Evolutionary conservation across 768 basidiomycete species (phyloP).

Genomic region (Pleurotus eryngii): DNA sequence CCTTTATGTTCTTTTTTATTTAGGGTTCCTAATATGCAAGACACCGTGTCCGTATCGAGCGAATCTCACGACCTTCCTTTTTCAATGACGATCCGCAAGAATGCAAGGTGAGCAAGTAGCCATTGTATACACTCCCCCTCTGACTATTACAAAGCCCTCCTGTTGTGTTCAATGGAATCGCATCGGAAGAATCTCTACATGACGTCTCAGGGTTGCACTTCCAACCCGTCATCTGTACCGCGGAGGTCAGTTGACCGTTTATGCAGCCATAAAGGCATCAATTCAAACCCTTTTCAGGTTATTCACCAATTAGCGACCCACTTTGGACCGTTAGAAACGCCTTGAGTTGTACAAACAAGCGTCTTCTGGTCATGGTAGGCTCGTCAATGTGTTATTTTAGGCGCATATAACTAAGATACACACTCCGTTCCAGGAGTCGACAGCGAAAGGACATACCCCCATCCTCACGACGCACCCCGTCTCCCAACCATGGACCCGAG

Average conservation of each 20-base stretch:
- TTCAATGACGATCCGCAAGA: constrained; percentile 60
- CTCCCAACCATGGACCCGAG: constrained; percentile 50
- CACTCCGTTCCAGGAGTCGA: neutral
- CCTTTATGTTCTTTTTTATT: neutral
- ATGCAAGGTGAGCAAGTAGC: constrained; percentile 41
- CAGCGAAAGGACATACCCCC: constrained; percentile 28
- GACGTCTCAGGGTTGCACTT: constrained; percentile 34
- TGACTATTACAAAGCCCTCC: constrained; percentile 31
- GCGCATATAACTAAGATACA: no score
- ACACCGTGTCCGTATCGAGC: neutral
- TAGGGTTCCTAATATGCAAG: neutral
- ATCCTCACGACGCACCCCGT: constrained; percentile 57
- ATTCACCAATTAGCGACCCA: constrained; percentile 47
- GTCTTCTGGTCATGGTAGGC: constrained; percentile 12
- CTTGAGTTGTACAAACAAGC: constrained; percentile 34
- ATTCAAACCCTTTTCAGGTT: constrained; percentile 32
- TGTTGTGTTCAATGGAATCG: constrained; percentile 55
- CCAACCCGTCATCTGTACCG: constrained; percentile 57
- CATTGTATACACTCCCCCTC: no score
- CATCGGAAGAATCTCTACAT: constrained; percentile 36
- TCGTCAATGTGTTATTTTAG: neutral
- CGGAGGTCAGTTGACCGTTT: constrained; percentile 38
- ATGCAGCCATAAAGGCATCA: neutral
- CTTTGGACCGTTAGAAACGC: constrained; percentile 68
- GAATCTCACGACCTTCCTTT: constrained; percentile 34